Evolutionary conservation across 1,139 yeast species (phyloP).

Genomic region (Yarrowia galli): DNA sequence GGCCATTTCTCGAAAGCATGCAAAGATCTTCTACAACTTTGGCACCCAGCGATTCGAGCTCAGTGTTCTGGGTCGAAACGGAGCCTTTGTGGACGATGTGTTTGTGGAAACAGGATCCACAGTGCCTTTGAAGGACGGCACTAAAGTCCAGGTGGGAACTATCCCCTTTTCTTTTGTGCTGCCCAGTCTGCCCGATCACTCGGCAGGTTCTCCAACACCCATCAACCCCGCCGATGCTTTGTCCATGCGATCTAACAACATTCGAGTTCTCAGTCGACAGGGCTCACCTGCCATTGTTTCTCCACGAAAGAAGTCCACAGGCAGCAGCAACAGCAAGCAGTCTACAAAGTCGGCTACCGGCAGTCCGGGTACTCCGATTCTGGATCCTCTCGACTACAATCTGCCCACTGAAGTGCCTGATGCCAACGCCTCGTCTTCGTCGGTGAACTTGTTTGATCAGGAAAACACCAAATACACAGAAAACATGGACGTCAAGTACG

Average conservation of each 20-base stretch:
- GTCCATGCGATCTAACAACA: conserved; percentile 43
- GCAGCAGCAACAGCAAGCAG: conserved; percentile 30
- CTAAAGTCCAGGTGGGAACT: conserved; percentile 91
- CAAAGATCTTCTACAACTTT: conserved; percentile 92
- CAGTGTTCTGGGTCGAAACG: conserved; percentile 90
- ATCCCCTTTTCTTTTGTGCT: conserved; percentile 85
- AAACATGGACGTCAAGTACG: conserved; percentile 23
- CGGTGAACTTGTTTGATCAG: conserved; percentile 26
- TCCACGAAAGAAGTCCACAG: conserved; percentile 27
- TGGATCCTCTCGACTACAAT: conserved; percentile 39
- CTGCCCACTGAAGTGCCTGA: conserved; percentile 14
- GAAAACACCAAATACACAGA: conserved; percentile 34
- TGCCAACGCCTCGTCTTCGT: conserved; percentile 12
- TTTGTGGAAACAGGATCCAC: conserved; percentile 91
- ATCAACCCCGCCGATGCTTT: conserved; percentile 46
- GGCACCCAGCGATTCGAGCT: conserved; percentile 93
- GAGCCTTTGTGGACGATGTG: conserved; percentile 91
- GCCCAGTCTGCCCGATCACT: conserved; percentile 57
- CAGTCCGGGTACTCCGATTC: conserved; percentile 38
- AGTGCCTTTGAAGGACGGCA: conserved; percentile 75
- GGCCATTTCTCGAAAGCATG: conserved; percentile 91
- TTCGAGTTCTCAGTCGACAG: conserved; percentile 35
- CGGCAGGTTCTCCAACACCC: conserved; percentile 42
- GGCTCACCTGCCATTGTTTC: conserved; percentile 29
- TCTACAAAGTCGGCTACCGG: conserved; percentile 33